Percentiles rank a stretch among this genome's conserved stretches.
These are phyloP conservation scores for Nitzschia palea DNA, from an alignment of 108 stramenopile species.

Conservation along the genomic window DNA sequence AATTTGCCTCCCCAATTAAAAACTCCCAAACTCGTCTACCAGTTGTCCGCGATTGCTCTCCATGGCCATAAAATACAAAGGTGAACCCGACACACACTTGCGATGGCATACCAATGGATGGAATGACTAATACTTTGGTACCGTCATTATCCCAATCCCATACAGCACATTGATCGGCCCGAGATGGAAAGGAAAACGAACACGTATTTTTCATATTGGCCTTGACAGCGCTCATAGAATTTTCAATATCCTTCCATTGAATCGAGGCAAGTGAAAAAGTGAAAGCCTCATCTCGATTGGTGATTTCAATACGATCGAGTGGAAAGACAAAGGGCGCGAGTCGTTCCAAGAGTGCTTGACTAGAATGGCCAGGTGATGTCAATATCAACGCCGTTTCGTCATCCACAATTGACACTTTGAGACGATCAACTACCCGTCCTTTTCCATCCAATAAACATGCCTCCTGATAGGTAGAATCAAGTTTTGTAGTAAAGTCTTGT, in stretches of 20 bases:
- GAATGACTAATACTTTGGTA: slow-evolving; percentile 26
- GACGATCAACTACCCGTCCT: slow-evolving; percentile 70
- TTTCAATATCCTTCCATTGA: slow-evolving; percentile 47
- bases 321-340: slow-evolving; percentile 81
- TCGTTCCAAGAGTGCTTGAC: slow-evolving; percentile 42
- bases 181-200: slow-evolving; percentile 9
- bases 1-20: slow-evolving; percentile 58
- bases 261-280: slow-evolving; percentile 62
- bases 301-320: slow-evolving; percentile 65
- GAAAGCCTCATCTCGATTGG: slow-evolving; percentile 25
- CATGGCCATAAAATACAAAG: slow-evolving; percentile 37
- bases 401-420: slow-evolving; percentile 41
- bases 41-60: not conserved
- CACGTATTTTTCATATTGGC: not conserved
- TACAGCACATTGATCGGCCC: slow-evolving; percentile 9
- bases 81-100: slow-evolving; percentile 65
- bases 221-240: slow-evolving; percentile 10
- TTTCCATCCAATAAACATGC: slow-evolving; percentile 66
- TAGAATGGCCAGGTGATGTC: slow-evolving; percentile 81
- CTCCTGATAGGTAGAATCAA: slow-evolving; percentile 21
- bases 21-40: slow-evolving; percentile 48
- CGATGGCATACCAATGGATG: slow-evolving; percentile 43
- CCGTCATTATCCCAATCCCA: slow-evolving; percentile 13
- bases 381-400: slow-evolving; percentile 50
- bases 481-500: slow-evolving; percentile 34